These are phyloP conservation scores for Setaria italica DNA, from an alignment of 202 grass and related monocot species.

Conservation along the genomic window DNA sequence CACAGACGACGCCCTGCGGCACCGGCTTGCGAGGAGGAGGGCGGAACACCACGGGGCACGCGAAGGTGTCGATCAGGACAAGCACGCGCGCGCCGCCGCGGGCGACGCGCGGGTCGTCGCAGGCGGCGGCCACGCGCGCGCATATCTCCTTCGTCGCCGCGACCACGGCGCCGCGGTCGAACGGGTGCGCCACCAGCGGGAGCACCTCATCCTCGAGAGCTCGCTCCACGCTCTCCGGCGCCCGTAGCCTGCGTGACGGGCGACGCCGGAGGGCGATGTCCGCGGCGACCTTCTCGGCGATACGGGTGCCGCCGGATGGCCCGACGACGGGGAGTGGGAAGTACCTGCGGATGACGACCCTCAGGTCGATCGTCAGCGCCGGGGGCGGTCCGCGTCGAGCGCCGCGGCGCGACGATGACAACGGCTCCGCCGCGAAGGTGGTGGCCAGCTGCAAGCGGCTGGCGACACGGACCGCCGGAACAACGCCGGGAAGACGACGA, in stretches of 20 bases:
- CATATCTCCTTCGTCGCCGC: not conserved
- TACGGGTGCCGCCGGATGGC: not conserved
- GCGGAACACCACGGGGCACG: not conserved
- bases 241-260: not conserved
- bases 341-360: slow-evolving; percentile 28
- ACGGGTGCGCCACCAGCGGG: slow-evolving; percentile 12
- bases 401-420: too few relatives aligned
- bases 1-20: not conserved
- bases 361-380: slow-evolving; percentile 8
- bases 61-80: not conserved
- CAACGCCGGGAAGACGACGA: not conserved
- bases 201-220: slow-evolving; percentile 12
- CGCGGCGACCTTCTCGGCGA: slow-evolving; percentile 17
- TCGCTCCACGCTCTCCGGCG: not conserved
- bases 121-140: slow-evolving; percentile 19
- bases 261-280: slow-evolving; percentile 37
- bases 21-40: not conserved
- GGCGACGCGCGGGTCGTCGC: slow-evolving; percentile 11
- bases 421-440: not conserved
- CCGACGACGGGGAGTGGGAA: not conserved
- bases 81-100: slow-evolving; percentile 18
- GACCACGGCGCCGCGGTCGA: slow-evolving; percentile 28
- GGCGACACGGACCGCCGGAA: not conserved
- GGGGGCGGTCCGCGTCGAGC: not conserved
- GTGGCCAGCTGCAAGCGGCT: slow-evolving; percentile 1